Percentiles rank a stretch among this genome's conserved stretches.
Conservation (phyloP, 257 asterid species). For the Lavandula angustifolia region DNA sequence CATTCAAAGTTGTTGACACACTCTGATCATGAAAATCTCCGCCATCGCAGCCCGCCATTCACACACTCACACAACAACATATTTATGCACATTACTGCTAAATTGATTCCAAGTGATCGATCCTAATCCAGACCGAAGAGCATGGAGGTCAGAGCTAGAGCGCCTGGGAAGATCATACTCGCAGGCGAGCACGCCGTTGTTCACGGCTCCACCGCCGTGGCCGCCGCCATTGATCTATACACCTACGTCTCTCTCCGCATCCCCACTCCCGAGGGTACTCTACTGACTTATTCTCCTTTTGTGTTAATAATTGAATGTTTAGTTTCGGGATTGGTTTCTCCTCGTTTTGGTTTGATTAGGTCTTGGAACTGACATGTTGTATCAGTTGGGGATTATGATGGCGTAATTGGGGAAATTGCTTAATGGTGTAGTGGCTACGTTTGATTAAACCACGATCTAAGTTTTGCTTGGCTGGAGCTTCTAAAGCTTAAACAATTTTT, state of each 20-base stretch:
- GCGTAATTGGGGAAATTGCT: constrained; percentile 14
- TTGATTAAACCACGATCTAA: constrained; percentile 8
- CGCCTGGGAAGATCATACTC: constrained; percentile 92
- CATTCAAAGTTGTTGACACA: constrained; percentile 30
- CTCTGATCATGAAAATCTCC: constrained; percentile 31
- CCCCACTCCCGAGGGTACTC: constrained; percentile 76
- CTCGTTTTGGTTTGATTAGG: constrained; percentile 21
- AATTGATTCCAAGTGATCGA: constrained; percentile 9
- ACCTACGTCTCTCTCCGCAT: constrained; percentile 84
- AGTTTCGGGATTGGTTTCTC: constrained; percentile 2
- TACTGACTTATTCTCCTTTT: too few species aligned
- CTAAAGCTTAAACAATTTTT: constrained; percentile 2
- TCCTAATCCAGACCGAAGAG: constrained; percentile 1
- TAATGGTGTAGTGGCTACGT: not conserved
- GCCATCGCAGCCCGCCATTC: constrained; percentile 35
- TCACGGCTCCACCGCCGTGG: constrained; percentile 97
- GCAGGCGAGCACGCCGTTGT: constrained; percentile 99
- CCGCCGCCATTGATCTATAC: constrained; percentile 93
- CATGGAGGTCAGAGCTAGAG: constrained; percentile 97
- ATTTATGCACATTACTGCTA: constrained; percentile 5
- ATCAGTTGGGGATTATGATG: not conserved
- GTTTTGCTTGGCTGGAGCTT: constrained; percentile 19
- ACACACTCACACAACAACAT: not conserved
- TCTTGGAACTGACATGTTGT: constrained; percentile 6
- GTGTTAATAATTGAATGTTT: constrained; percentile 13